These are phyloP conservation scores for Cladorrhinum sp. DNA, from an alignment of 2,329 filamentous ascomycete genomes.

Conservation along the genomic window DNA sequence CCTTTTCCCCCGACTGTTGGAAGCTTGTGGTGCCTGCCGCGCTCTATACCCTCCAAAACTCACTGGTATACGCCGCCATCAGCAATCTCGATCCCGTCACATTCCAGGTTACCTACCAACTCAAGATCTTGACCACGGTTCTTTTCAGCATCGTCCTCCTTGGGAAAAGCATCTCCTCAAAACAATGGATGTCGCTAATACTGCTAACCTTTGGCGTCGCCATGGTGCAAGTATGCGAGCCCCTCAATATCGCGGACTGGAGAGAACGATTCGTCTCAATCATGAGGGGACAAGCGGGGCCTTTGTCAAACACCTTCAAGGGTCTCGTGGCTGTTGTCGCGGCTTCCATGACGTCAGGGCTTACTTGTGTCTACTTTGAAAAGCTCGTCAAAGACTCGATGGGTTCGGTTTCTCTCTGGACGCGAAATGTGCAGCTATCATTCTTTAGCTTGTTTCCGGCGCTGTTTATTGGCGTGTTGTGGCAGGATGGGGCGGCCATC, in stretches of 20 bases:
- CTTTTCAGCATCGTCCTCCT: constrained; percentile 30
- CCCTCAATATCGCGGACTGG: constrained; percentile 7
- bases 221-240: constrained; percentile 27
- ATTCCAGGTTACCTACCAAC: constrained; percentile 31
- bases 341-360: constrained; percentile 27
- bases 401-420: constrained; percentile 24
- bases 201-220: constrained; percentile 28
- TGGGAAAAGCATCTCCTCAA: constrained; percentile 20
- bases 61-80: constrained; percentile 29
- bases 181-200: constrained; percentile 28
- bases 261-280: constrained; percentile 17
- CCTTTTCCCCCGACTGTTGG: constrained; percentile 28
- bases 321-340: constrained; percentile 28
- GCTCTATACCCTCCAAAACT: constrained; percentile 31
- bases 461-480: constrained; percentile 26
- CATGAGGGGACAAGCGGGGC: constrained; percentile 7
- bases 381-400: constrained; percentile 28
- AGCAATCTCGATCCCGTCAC: constrained; percentile 30
- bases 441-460: constrained; percentile 29
- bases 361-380: constrained; percentile 32
- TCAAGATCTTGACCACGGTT: constrained; percentile 31
- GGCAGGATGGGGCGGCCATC: constrained; percentile 25
- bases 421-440: constrained; percentile 27
- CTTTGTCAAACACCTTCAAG: constrained; percentile 18
- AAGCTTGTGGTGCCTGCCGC: constrained; percentile 30